These are phyloP conservation scores for Colletotrichum sp. DNA, from an alignment of 2,329 filamentous ascomycete genomes.

Conservation along the genomic window DNA sequence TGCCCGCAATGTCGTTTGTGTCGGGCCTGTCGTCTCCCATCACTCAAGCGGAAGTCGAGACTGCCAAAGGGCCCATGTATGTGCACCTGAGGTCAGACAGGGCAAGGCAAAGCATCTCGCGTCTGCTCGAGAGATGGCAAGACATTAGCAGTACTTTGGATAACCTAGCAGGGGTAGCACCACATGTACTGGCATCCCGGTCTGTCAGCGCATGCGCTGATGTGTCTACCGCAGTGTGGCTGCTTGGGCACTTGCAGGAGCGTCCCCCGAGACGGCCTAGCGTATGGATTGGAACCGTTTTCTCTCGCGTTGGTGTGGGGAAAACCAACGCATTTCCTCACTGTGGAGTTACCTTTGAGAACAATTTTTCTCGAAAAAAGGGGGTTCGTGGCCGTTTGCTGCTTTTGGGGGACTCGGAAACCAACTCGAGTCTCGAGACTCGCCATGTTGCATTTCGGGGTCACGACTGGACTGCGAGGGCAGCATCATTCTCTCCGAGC, in stretches of 20 bases:
- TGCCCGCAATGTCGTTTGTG: conserved; percentile 1
- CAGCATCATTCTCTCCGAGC: not conserved
- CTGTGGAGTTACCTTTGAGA: conserved; percentile 1
- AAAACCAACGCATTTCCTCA: conserved; percentile 19
- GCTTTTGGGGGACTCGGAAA: not conserved
- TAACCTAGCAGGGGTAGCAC: not conserved
- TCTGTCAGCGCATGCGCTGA: conserved; percentile 9
- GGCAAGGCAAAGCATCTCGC: not conserved
- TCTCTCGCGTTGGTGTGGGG: conserved; percentile 13
- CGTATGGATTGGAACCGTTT: conserved; percentile 3
- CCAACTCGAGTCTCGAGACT: not conserved
- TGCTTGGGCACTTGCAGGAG: conserved; percentile 3
- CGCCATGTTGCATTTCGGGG: not conserved
- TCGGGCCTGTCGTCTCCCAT: not conserved
- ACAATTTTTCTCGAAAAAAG: not conserved
- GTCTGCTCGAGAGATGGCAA: not conserved
- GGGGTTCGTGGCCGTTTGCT: not conserved
- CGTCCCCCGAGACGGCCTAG: conserved; percentile 3
- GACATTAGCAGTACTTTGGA: not conserved
- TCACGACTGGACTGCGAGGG: not conserved
- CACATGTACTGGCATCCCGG: not conserved
- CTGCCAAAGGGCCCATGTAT: not conserved
- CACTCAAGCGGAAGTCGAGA: not conserved
- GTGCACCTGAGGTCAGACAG: not conserved
- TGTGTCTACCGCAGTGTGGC: conserved; percentile 4